A percentile compares a stretch with the other conserved stretches of the same genome.
phyloP scores from a whole-genome alignment of 805 yeast species.

The Wilhelminamyces savonicus region DNA sequence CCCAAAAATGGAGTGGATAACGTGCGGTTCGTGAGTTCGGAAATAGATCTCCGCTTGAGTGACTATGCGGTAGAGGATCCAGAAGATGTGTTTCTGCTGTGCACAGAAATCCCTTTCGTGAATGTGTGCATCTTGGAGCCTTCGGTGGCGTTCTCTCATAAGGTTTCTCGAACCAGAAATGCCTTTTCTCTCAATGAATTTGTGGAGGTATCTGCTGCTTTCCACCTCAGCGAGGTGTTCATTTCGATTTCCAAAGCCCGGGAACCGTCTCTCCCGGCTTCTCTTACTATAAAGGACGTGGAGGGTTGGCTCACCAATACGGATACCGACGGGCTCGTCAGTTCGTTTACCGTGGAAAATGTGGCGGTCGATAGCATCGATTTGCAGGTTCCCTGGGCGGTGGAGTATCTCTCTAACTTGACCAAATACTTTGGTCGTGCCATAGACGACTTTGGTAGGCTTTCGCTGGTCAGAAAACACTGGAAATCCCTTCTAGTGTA shows the following conservation, averaged over 20 bases:
- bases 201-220: slow-evolving; percentile 18
- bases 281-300: too few relatives aligned
- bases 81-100: slow-evolving; percentile 19
- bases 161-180: too few relatives aligned
- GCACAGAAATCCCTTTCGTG: slow-evolving; percentile 18
- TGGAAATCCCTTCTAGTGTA: slow-evolving; percentile 25
- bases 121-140: slow-evolving; percentile 28
- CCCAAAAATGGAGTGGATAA: slow-evolving; percentile 33
- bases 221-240: slow-evolving; percentile 24
- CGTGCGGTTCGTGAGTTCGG: slow-evolving; percentile 44
- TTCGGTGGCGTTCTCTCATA: slow-evolving; percentile 23
- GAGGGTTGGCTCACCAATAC: slow-evolving; percentile 4
- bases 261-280: slow-evolving; percentile 8
- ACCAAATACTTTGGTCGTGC: slow-evolving; percentile 9
- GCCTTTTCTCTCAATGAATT: slow-evolving; percentile 5
- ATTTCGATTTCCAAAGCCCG: slow-evolving; percentile 18
- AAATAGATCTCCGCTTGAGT: slow-evolving; percentile 33
- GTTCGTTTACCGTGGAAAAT: slow-evolving; percentile 14
- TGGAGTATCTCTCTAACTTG: slow-evolving; percentile 9
- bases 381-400: slow-evolving; percentile 15
- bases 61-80: slow-evolving; percentile 17
- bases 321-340: slow-evolving; percentile 7
- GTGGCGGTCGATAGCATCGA: slow-evolving; percentile 13
- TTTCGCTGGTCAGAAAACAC: slow-evolving; percentile 6
- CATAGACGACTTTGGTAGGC: slow-evolving; percentile 8